Evolutionary conservation across 2,329 filamentous ascomycete species (phyloP).

Genomic region (Diaporthe capsici): DNA sequence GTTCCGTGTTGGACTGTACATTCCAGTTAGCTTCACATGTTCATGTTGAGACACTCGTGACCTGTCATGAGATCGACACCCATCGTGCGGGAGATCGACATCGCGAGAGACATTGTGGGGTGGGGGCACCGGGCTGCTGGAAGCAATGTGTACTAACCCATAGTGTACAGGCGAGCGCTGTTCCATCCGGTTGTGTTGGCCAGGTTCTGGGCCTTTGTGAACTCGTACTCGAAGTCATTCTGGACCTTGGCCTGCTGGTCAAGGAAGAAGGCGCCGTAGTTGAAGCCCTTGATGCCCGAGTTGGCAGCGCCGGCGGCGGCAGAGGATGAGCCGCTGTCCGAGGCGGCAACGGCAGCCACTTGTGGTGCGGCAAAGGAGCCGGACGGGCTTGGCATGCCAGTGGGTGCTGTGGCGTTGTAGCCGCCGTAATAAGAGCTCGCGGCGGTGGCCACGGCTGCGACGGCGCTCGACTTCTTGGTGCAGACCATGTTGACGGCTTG

Average conservation of each 20-base stretch:
- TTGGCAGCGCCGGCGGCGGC: constrained; percentile 22
- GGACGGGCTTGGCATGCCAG: constrained; percentile 11
- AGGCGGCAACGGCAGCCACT: constrained; percentile 29
- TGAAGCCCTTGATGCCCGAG: constrained; percentile 74
- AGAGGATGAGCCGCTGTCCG: constrained; percentile 28
- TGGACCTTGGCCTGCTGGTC: constrained; percentile 72
- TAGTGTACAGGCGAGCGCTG: constrained; percentile 82
- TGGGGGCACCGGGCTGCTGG: background rate
- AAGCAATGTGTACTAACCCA: constrained; percentile 52
- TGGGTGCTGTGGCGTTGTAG: constrained; percentile 3
- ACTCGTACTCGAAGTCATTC: constrained; percentile 78
- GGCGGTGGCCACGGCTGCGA: constrained; percentile 43
- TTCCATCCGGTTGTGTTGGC: constrained; percentile 76
- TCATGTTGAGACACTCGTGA: background rate
- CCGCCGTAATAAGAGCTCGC: constrained; percentile 34
- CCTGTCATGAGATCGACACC: constrained; percentile 9
- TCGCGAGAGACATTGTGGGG: background rate
- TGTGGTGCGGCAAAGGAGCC: constrained; percentile 26
- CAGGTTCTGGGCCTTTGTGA: constrained; percentile 75
- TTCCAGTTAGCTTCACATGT: background rate
- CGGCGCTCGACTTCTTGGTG: constrained; percentile 40
- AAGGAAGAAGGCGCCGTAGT: constrained; percentile 76
- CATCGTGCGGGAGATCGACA: constrained; percentile 19
- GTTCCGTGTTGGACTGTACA: constrained; percentile 71
- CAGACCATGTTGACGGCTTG: constrained; percentile 39